Base-by-base conservation (phyloP, 2,329 filamentous ascomycete genomes). In the Curvularia spicifera region DNA sequence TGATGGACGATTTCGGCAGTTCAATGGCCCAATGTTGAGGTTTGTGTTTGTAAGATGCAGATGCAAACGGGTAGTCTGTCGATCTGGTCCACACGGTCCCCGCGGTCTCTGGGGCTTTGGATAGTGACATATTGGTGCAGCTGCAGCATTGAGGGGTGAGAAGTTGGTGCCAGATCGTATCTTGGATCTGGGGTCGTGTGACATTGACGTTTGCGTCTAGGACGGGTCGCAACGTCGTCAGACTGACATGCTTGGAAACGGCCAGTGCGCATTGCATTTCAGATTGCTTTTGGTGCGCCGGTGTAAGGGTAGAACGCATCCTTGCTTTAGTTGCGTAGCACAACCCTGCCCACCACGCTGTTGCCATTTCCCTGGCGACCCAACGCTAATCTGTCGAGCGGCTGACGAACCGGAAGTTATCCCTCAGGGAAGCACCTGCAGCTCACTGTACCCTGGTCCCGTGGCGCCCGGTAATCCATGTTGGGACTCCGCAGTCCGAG, bases 111-210 rank as follows among this genome's bases (percentile, higher is more conserved):
- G n/a, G 7, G 18, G 35, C 15, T 18, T 12, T n/a, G 6, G 28
- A n/a, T 1, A 28, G 42, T n/a, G 8, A 28, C n/a, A 18, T 5
- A 7, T 44, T 15, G n/a, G 42, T 44, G 15, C 8, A 28, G 22
- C 6, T 24, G 5, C 42, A 18, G 24, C 26, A 10, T 26, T 26
- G 6, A n/a, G 24, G 22, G 5, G 13, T 44, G 22, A 20, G 18
- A 9, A 44, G 7, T 26, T 44, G 22, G 13, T 12, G 15, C 28
- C 28, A 49, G 37, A 53, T 53, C 29, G 37, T 18, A 37, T 49
- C 44, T 44, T 22, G 44, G n/a, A 42, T 57, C 37, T 46, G 43
- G n/a, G 33, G 47, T 57, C 39, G 51, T 54, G 43, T 33, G 55
- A 49, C 44, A 26, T 28, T 49, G 51, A 57, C 50, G 35, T 42